These are phyloP conservation scores for Coffea humblotiana DNA, from an alignment of 305 asterid species.

Conservation along the genomic window DNA sequence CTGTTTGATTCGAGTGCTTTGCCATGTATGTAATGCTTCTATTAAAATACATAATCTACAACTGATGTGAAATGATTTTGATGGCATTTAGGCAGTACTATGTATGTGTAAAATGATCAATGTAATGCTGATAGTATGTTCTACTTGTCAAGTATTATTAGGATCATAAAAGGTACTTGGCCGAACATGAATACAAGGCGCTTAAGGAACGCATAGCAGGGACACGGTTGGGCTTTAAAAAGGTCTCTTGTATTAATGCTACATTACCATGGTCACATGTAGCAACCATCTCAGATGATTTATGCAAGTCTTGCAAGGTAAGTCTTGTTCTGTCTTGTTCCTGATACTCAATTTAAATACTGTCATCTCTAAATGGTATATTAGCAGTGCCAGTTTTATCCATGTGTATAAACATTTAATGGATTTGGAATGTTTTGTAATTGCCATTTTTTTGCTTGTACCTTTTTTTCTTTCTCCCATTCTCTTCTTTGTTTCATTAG, in stretches of 20 bases:
- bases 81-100: not conserved
- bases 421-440: not conserved
- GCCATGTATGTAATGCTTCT: not conserved
- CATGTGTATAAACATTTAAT: not conserved
- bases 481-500: no score
- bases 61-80: not conserved
- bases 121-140: slow-evolving; percentile 53
- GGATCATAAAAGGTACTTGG: slow-evolving; percentile 87
- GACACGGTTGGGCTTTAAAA: slow-evolving; percentile 57
- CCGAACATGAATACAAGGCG: slow-evolving; percentile 87
- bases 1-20: not conserved
- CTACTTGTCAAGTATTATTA: slow-evolving; percentile 78
- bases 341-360: not conserved
- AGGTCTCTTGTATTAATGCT: slow-evolving; percentile 89
- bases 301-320: slow-evolving; percentile 73
- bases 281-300: slow-evolving; percentile 45
- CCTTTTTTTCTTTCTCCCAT: not conserved
- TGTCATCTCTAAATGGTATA: not conserved
- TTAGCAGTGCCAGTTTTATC: not conserved
- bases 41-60: not conserved
- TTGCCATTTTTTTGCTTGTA: not conserved
- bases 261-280: slow-evolving; percentile 63
- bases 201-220: slow-evolving; percentile 81
- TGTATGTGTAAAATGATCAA: not conserved
- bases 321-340: slow-evolving; percentile 2